Evolutionary conservation across 331 rosid genomes (phyloP), one percentile per base, ranked within the genome.

Genomic region (Arachis monticola): DNA sequence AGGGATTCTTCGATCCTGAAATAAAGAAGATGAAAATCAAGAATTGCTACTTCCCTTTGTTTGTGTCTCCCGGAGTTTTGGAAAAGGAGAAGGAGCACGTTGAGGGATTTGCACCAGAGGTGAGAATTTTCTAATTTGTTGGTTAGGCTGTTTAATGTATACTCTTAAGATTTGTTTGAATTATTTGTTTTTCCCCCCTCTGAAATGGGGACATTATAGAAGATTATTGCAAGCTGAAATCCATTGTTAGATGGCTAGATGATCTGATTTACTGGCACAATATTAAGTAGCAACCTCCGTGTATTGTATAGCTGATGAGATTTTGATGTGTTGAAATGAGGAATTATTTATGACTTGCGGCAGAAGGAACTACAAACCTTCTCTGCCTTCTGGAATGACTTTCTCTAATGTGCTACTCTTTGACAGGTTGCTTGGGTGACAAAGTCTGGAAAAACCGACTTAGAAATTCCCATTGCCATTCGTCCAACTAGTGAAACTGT

Each of bases 401-500:
- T 60, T 44, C 32, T 31, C 59, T 48, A 41, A 9, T 64, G 32
- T 52, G 52, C 65, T 76, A 31, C 64, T 58, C 48, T 58, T 56
- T 4, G 2, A 40, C 66, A 94, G 99, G 99, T 95, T 63, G 97
- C 97, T 50, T 95, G 99, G 97, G 99, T 95, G 31, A 95, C 99
- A 57, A 92, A 87, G 80, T 92, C 97, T 44, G 99, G 99, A 74
- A 82, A 92, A 61, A 86, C 92, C 22, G 88, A 89, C 3, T 67
- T 95, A 72, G 99, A 95, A 76, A 83, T 92, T 48, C 99, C 99
- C 10, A 90, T 95, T 35, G 99, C 99, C 10, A 92, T 95, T 82
- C 97, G 99, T 40, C 99, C 99, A 17, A 95, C 99, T 1, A 95
- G 99, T 81, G 99, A 95, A 81, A 95, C 97, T 45, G 99, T 95